Conservation (phyloP, 345 rosid species). For the Eucalyptus pumila region DNA sequence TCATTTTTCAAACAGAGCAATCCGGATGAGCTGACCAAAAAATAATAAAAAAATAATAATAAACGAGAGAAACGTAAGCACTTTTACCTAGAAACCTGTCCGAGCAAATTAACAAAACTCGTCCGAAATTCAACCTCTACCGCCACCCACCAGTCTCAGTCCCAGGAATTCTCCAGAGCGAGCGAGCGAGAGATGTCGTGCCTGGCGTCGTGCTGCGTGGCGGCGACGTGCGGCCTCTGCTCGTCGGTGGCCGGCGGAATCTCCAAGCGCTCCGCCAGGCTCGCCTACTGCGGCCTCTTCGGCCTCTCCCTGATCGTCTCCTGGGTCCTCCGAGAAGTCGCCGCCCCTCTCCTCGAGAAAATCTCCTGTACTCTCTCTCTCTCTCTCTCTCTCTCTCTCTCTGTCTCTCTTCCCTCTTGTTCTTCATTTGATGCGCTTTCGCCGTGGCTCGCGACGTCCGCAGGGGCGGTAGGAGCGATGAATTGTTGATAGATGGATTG, state of each 20-base stretch:
- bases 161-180: background rate
- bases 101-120: background rate
- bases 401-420: background rate
- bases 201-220: constrained; percentile 71
- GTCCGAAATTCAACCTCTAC: background rate
- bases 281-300: constrained; percentile 90
- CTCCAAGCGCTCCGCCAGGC: constrained; percentile 71
- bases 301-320: constrained; percentile 77
- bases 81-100: background rate
- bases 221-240: constrained; percentile 87
- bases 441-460: background rate
- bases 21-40: background rate
- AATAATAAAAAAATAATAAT: too few relatives aligned
- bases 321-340: constrained; percentile 83
- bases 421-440: background rate
- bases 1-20: background rate
- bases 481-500: background rate
- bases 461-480: background rate
- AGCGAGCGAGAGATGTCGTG: constrained; percentile 31
- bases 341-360: constrained; percentile 68
- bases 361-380: constrained; percentile 38
- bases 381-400: background rate
- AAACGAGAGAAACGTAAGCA: background rate
- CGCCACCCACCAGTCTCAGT: background rate
- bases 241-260: constrained; percentile 81